Conservation (phyloP, 2,329 filamentous ascomycete genomes). For the Apiospora pterosperma region DNA sequence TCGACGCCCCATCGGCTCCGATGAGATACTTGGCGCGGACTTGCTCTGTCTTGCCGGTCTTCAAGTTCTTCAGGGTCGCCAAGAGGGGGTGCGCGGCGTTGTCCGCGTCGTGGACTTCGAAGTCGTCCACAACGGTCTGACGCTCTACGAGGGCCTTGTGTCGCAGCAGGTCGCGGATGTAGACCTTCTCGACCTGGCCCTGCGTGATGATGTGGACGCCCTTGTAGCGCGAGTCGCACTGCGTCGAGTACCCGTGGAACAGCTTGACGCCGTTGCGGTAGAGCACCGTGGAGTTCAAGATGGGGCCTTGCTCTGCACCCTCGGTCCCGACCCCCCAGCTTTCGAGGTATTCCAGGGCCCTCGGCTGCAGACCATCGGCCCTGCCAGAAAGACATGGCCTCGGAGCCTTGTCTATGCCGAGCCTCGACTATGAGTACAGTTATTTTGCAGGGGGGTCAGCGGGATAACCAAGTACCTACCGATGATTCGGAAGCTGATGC, state of each 20-base stretch:
- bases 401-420: too few species aligned
- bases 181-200: background rate
- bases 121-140: background rate
- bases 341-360: background rate
- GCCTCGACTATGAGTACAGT: too few species aligned
- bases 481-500: too few species aligned
- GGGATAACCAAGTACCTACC: too few species aligned
- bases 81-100: too few species aligned
- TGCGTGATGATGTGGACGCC: background rate
- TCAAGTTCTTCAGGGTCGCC: too few species aligned
- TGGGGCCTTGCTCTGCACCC: background rate
- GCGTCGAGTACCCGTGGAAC: background rate
- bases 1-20: too few species aligned
- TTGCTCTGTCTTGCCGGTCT: too few species aligned
- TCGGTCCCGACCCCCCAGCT: background rate
- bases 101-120: background rate
- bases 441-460: too few species aligned
- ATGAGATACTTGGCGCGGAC: too few species aligned
- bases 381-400: too few species aligned
- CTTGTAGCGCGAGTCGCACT: background rate
- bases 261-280: background rate
- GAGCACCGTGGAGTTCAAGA: background rate
- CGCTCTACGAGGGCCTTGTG: background rate
- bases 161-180: background rate
- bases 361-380: background rate